Base-by-base conservation (phyloP, 2,329 filamentous ascomycete species). In the Aspergillus sp. region DNA sequence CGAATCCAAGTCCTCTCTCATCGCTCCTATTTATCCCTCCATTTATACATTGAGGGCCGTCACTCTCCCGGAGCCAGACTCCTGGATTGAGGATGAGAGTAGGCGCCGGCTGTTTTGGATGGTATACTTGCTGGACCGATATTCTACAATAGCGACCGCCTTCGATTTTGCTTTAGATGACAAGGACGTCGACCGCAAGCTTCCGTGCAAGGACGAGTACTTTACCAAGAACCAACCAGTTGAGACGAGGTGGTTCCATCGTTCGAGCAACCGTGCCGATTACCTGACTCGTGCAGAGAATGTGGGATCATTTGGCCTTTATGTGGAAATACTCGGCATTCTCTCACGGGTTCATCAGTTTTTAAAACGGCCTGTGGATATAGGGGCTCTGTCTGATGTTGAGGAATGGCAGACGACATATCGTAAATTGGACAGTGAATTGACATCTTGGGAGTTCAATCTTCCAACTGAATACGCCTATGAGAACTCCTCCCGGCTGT, bases 121-220 rank as follows among this genome's bases (percentile, higher is more conserved):
- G 83, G 83, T 95, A 8, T 96, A 95, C 60, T 70, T 95, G 9
- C 75, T 96, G 5, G 90, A 96, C 62, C 79, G 90, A 39, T 95
- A 95, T 60, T 89, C 89, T 1, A 95, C 90, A 0, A 84, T 95
- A 44, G 85, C 89, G 0, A 95, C 90, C 0, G 89, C 90, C 0
- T 95, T 95, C 54, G 89, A 95, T 55, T 95, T 95, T 61, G 88
- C 88, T 1, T 70, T 96, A 12, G 85, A 91, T 53, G 89, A 95
- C 58, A 88, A 85, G 59, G 90, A 95, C 58, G 91, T 95, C 36
- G 90, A 95, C 60, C 81, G 90, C 26, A 87, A 82, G 39, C 71
- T 96, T 6, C 90, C 90, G 2, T 96, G 90, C 58, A 83, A 88
- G 34, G 89, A 95, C 53, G 88, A 95, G 54, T 73, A 90, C 4